Evolutionary conservation across 2,329 filamentous ascomycete species (phyloP).

Genomic region (Alternaria sp.): DNA sequence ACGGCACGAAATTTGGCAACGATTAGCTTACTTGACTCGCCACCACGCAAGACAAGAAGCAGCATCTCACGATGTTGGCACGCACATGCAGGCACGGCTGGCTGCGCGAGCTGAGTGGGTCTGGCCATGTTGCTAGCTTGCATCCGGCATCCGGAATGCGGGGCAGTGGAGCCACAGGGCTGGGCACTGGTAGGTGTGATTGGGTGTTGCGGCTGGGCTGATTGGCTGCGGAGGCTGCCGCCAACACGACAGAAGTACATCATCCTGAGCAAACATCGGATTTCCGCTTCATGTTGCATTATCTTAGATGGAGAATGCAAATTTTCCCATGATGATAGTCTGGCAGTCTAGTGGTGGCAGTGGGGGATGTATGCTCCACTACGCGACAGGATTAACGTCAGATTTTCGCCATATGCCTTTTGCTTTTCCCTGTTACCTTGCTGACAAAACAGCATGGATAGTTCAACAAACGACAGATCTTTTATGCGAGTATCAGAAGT

Average conservation of each 20-base stretch:
- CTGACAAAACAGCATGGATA: not conserved
- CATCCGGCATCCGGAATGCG: constrained; percentile 4
- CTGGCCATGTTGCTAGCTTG: not conserved
- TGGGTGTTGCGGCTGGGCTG: not conserved
- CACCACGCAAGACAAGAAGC: not conserved
- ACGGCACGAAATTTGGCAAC: not conserved
- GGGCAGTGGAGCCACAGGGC: constrained; percentile 5
- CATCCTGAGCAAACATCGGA: constrained; percentile 13
- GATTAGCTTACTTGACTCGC: not conserved
- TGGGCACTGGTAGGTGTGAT: not conserved
- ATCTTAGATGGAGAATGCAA: not conserved
- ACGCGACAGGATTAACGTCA: constrained; percentile 5
- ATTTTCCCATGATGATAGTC: not conserved
- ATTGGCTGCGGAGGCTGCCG: constrained; percentile 1
- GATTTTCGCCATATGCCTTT: not conserved
- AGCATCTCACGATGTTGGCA: constrained; percentile 10
- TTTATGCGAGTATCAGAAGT: not conserved
- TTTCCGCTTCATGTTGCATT: not conserved
- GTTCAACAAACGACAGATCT: rapidly evolving
- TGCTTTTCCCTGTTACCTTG: not conserved
- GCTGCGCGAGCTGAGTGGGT: not conserved
- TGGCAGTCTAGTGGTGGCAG: not conserved
- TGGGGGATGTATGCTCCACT: not conserved
- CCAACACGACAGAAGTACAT: constrained; percentile 5
- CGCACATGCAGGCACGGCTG: not conserved